Evolutionary conservation across 176 grass and related monocot species (phyloP), one percentile per base, ranked within the genome.

Genomic region (Carex kokanica): DNA sequence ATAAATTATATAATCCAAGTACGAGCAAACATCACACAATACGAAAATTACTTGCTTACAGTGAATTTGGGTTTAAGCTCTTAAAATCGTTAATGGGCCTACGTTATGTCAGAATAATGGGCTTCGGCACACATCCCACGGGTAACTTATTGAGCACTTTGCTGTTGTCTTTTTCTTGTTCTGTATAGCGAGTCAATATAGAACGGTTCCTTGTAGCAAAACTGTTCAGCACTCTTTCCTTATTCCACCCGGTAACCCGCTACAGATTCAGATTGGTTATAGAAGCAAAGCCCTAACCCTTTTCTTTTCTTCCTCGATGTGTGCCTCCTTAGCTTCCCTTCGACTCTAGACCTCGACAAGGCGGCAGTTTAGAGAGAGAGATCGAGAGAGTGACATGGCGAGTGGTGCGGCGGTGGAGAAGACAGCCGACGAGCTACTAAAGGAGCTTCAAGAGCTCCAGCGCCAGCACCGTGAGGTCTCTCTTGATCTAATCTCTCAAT

Each of bases 401-500:
- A 94, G 91, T 84, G 90, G 85, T 61, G 54, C 85, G 56, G 80
- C 84, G 69, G 85, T 83, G 34, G 95, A 95, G 90, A 98, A 98
- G 89, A 87, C 95, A 59, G 89, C 89, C 18, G 95, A 95, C 4
- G 95, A 98, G 57, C 85, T 98, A 85, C 95, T 89, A 83, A 93
- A 91, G 77, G 95, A 98, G 84, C 88, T 98, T 53, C 95, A 93
- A 72, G 95, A 98, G 87, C 92, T 98, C 82, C 92, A 98, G 74
- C 95, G 95, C 31, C 95, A 94, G 84, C 95, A 98, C 74, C 92
- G 92, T 3, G 95, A 98, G 92, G 95, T 98, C 14, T 81, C 0
- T 15, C 34, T 36, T 45, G 36, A 40, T 72, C 69, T 58, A 55
- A 70, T 29, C 31, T 2, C 69, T 34, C 13, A 16, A 64, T 52